A percentile compares a stretch with the other conserved stretches of the same genome.
Conservation (phyloP, 768 basidiomycete genomes). For the Hygrophorus pudorinus region DNA sequence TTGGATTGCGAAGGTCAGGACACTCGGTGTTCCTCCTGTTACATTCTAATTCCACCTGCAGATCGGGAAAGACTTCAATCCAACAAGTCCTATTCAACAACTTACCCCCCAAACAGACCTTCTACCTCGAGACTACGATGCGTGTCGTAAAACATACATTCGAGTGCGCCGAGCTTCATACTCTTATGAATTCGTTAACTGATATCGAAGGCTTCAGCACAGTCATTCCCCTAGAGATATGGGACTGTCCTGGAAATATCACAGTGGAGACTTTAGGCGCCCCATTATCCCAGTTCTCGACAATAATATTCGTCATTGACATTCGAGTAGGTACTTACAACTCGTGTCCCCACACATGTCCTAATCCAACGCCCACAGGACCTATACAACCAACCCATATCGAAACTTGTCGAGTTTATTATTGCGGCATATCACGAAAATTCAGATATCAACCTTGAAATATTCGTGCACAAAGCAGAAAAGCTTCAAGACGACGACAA, state of each 20-base stretch:
- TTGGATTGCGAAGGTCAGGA: slow-evolving; percentile 61
- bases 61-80: slow-evolving; percentile 89
- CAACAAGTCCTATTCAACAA: slow-evolving; percentile 87
- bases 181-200: slow-evolving; percentile 1
- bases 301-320: slow-evolving; percentile 90
- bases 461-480: slow-evolving; percentile 95
- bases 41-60: slow-evolving; percentile 19
- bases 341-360: background rate
- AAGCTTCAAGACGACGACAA: slow-evolving; percentile 86
- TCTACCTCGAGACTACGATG: slow-evolving; percentile 84
- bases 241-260: slow-evolving; percentile 88
- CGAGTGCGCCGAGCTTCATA: slow-evolving; percentile 47
- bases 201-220: slow-evolving; percentile 41
- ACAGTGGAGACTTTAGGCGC: slow-evolving; percentile 70
- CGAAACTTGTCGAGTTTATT: slow-evolving; percentile 74
- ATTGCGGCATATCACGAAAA: slow-evolving; percentile 67
- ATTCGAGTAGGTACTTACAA: slow-evolving; percentile 57
- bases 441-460: slow-evolving; percentile 71
- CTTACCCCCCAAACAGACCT: slow-evolving; percentile 72
- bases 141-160: slow-evolving; percentile 63
- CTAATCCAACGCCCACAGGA: slow-evolving; percentile 36
- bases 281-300: slow-evolving; percentile 69
- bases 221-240: slow-evolving; percentile 86
- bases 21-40: slow-evolving; percentile 3
- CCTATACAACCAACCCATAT: slow-evolving; percentile 75